A percentile compares a stretch with the other conserved stretches of the same genome.
phyloP scores from a whole-genome alignment of 164 flowering plant species.

The Berberis thunbergii region DNA sequence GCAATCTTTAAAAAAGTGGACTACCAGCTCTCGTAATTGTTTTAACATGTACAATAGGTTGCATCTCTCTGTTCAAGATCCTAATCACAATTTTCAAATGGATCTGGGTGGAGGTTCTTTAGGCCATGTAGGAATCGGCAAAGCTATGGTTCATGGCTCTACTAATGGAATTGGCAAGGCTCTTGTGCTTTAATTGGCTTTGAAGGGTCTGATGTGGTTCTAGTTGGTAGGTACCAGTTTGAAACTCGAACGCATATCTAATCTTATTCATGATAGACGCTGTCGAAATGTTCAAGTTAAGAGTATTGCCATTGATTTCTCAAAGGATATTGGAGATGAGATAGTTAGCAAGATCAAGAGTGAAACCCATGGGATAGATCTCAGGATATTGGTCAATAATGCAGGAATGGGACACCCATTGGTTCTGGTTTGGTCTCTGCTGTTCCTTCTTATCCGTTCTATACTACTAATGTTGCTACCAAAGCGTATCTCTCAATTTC shows the following conservation, averaged over 20 bases:
- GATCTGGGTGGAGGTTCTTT: conserved; percentile 22
- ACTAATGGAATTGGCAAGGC: conserved; percentile 66
- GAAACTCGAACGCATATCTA: conserved; percentile 23
- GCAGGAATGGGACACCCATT: conserved; percentile 32
- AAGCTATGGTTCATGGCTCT: conserved; percentile 41
- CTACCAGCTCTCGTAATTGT: neutral
- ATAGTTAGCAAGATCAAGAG: conserved; percentile 15
- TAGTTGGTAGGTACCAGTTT: conserved; percentile 34
- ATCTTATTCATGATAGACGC: conserved; percentile 13
- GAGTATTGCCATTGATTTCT: conserved; percentile 26
- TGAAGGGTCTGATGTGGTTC: conserved; percentile 36
- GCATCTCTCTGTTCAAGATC: conserved; percentile 6
- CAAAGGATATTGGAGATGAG: conserved; percentile 15
- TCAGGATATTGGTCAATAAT: conserved; percentile 52
- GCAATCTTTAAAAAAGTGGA: conserved; percentile 3
- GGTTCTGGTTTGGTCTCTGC: conserved; percentile 7
- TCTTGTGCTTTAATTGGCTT: conserved; percentile 37
- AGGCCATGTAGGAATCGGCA: conserved; percentile 32
- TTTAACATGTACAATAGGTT: conserved; percentile 3
- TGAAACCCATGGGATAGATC: conserved; percentile 30
- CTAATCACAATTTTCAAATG: conserved; percentile 1
- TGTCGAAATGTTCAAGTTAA: conserved; percentile 12
- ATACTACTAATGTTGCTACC: conserved; percentile 13
- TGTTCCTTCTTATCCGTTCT: conserved; percentile 10
- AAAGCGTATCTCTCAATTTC: conserved; percentile 13